These are phyloP conservation scores for Colletotrichum tanaceti DNA, from an alignment of 2,329 filamentous ascomycete species.

Conservation along the genomic window DNA sequence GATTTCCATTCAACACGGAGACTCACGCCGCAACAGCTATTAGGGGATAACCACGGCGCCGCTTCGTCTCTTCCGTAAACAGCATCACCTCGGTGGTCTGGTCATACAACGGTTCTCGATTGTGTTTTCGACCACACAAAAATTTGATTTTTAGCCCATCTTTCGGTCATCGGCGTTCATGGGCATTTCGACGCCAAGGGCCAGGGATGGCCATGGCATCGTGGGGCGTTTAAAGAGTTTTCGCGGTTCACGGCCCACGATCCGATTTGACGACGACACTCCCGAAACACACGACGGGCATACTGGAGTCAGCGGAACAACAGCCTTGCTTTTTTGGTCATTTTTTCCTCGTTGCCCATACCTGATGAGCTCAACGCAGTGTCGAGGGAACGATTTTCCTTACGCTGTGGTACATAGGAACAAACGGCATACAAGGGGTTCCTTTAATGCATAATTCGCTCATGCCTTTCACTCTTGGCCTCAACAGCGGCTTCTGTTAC, in stretches of 20 bases:
- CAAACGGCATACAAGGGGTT: constrained; percentile 38
- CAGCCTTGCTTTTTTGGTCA: constrained; percentile 29
- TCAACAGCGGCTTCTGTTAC: constrained; percentile 36
- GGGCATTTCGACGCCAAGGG: constrained; percentile 25
- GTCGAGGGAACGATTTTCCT: constrained; percentile 22
- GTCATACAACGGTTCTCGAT: constrained; percentile 39
- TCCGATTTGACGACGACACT: constrained; percentile 25
- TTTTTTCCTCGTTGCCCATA: constrained; percentile 17
- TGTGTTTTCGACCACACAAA: constrained; percentile 29
- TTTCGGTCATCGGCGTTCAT: constrained; percentile 34
- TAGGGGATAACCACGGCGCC: constrained; percentile 48
- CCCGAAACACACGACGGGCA: constrained; percentile 36
- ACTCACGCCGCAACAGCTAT: constrained; percentile 63
- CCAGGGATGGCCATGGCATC: constrained; percentile 33
- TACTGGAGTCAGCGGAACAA: constrained; percentile 26
- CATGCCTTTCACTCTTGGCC: constrained; percentile 14
- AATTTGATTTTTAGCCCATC: constrained; percentile 15
- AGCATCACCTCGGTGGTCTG: not conserved
- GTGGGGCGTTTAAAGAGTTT: constrained; percentile 35
- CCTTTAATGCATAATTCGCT: constrained; percentile 43
- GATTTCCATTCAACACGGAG: constrained; percentile 61
- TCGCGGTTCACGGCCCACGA: constrained; percentile 12
- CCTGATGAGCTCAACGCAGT: constrained; percentile 36
- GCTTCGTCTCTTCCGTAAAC: not conserved
- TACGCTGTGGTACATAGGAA: constrained; percentile 39